Conservation (phyloP, 306 rosid genomes). For the Vigna nakashimae region DNA sequence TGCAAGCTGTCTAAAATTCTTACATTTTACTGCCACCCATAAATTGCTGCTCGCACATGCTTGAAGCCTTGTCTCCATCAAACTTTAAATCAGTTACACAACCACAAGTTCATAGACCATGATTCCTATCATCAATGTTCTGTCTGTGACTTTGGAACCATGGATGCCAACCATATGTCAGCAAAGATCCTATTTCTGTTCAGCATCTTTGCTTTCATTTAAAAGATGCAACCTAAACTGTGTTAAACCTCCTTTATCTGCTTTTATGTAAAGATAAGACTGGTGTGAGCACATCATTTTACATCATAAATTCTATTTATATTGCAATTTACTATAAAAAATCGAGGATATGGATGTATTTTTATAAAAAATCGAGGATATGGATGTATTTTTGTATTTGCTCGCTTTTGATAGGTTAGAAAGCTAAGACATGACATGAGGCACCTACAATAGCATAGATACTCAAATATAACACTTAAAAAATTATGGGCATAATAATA, state of each 20-base stretch:
- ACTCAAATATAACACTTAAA: not conserved
- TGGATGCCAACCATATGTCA: not conserved
- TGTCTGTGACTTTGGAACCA: not conserved
- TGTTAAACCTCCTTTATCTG: slow-evolving; percentile 2
- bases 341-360: not conserved
- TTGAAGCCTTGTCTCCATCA: not conserved
- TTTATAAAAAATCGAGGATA: too few species aligned
- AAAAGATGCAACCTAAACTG: slow-evolving; percentile 21
- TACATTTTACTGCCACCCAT: slow-evolving; percentile 21
- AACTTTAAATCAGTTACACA: not conserved
- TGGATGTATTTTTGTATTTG: not conserved
- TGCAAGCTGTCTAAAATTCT: slow-evolving; percentile 3
- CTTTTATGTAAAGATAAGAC: slow-evolving; percentile 1
- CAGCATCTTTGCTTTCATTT: slow-evolving; percentile 33
- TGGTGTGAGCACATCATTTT: not conserved
- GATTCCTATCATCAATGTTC: slow-evolving; percentile 30
- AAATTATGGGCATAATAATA: not conserved
- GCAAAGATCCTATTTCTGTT: slow-evolving; percentile 27
- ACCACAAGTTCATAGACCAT: slow-evolving; percentile 10
- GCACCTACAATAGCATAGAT: not conserved
- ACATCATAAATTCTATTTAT: not conserved
- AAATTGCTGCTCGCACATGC: slow-evolving; percentile 13
- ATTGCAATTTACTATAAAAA: not conserved
- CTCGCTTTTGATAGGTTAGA: not conserved
- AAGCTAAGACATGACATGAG: not conserved